These are phyloP conservation scores for Phytopythium oedochilum DNA, from an alignment of 352 stramenopile genomes.

Conservation along the genomic window DNA sequence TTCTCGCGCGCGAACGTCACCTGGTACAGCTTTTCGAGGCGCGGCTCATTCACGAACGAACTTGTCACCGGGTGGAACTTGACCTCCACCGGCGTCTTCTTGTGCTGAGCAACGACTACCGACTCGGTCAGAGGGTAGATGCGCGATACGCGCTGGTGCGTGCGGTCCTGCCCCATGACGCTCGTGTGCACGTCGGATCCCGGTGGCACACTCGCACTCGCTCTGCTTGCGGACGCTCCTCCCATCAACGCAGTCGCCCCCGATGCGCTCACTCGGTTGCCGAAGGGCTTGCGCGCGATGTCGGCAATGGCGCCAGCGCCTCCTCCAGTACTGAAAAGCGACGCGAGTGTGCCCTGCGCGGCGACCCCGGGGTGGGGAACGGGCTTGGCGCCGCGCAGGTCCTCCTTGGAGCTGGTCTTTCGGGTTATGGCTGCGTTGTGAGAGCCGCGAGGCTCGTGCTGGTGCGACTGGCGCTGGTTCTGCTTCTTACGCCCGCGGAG, in stretches of 20 bases:
- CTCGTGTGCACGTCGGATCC: conserved; percentile 16
- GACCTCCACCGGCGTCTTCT: conserved; percentile 75
- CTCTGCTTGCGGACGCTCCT: not conserved
- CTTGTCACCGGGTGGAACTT: conserved; percentile 76
- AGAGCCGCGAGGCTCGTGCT: conserved; percentile 20
- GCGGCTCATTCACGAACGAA: conserved; percentile 62
- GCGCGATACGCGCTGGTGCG: conserved; percentile 61
- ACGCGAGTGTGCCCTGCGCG: conserved; percentile 17
- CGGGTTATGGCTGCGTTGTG: conserved; percentile 13
- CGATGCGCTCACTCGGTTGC: not conserved
- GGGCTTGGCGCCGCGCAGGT: conserved; percentile 24
- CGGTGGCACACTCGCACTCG: too few relatives aligned
- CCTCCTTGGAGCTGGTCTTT: conserved; percentile 33
- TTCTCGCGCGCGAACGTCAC: conserved; percentile 81
- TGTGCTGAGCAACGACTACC: conserved; percentile 56
- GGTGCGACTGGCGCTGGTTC: conserved; percentile 5
- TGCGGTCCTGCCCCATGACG: conserved; percentile 50
- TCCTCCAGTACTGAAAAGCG: conserved; percentile 9
- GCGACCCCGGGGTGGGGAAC: conserved; percentile 12
- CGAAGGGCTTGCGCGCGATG: conserved; percentile 5
- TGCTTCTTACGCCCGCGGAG: conserved; percentile 29
- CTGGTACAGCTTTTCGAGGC: conserved; percentile 76
- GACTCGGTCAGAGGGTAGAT: conserved; percentile 76
- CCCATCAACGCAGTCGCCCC: conserved; percentile 2
- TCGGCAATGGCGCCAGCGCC: conserved; percentile 5